Evolutionary conservation across 164 flowering plant genomes (phyloP).

Genomic region (Nymphaea thermarum): DNA sequence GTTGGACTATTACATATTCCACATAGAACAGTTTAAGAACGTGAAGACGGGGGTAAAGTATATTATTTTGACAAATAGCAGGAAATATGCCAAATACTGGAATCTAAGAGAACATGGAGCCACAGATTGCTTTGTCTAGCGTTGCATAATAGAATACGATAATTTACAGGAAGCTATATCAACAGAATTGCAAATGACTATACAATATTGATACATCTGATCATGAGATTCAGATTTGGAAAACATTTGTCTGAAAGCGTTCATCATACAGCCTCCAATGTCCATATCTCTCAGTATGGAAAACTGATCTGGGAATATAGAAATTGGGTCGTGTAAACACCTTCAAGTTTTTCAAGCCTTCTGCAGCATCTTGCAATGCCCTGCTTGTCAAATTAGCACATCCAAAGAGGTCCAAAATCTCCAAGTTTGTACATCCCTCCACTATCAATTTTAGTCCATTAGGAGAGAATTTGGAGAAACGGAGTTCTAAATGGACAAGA

Average conservation of each 20-base stretch:
- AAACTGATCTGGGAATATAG: constrained; percentile 58
- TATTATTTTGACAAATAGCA: no score
- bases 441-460: constrained; percentile 49
- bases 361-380: constrained; percentile 40
- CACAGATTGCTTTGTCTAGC: neutral
- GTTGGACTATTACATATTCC: no score
- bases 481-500: constrained; percentile 58
- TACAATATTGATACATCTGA: neutral
- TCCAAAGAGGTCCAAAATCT: constrained; percentile 61
- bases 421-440: constrained; percentile 49
- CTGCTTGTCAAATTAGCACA: constrained; percentile 68
- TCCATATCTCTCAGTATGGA: constrained; percentile 66
- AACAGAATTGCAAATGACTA: neutral
- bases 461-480: constrained; percentile 57
- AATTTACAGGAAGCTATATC: neutral
- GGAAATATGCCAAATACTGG: neutral
- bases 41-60: no score
- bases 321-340: constrained; percentile 57
- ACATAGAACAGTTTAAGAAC: no score
- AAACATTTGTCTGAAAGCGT: constrained; percentile 67
- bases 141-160: neutral
- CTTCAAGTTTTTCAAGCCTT: constrained; percentile 46
- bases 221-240: constrained; percentile 40
- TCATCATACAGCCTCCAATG: constrained; percentile 93
- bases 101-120: neutral